Percentiles rank a stretch among this genome's conserved stretches.
Conservation (phyloP, 768 basidiomycete genomes). For the Thelephora aurantiotincta region DNA sequence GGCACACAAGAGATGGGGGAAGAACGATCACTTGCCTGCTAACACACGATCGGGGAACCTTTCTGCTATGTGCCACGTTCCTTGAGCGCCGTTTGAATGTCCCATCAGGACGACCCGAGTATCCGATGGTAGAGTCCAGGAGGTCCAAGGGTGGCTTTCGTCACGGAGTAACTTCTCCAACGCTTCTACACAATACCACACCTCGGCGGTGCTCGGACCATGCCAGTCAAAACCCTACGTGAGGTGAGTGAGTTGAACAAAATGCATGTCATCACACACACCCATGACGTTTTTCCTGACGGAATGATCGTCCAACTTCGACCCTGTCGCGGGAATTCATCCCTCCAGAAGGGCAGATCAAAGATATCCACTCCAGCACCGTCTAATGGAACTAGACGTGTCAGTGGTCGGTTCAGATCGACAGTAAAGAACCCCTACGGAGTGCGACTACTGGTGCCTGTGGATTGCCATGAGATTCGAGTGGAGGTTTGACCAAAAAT, state of each 20-base stretch:
- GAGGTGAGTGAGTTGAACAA: not conserved
- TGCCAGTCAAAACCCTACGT: slow-evolving; percentile 85
- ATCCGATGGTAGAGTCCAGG: slow-evolving; percentile 23
- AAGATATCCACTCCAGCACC: slow-evolving; percentile 78
- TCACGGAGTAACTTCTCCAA: slow-evolving; percentile 30
- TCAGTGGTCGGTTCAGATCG: not conserved
- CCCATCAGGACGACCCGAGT: slow-evolving; percentile 58
- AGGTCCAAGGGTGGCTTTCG: slow-evolving; percentile 16
- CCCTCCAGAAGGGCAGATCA: slow-evolving; percentile 39
- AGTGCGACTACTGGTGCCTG: slow-evolving; percentile 46
- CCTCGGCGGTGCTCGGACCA: slow-evolving; percentile 64
- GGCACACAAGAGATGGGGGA: not conserved
- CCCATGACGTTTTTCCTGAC: slow-evolving; percentile 78
- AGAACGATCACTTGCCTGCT: slow-evolving; percentile 41
- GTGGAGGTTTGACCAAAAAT: slow-evolving; percentile 48
- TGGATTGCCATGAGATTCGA: slow-evolving; percentile 16
- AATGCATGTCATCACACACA: slow-evolving; percentile 10
- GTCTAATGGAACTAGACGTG: slow-evolving; percentile 27
- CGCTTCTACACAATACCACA: slow-evolving; percentile 47
- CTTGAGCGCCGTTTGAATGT: slow-evolving; percentile 91
- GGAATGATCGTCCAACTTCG: slow-evolving; percentile 71
- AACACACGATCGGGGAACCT: slow-evolving; percentile 65
- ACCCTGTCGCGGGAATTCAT: slow-evolving; percentile 42
- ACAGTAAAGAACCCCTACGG: slow-evolving; percentile 29
- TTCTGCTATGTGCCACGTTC: slow-evolving; percentile 67